Conservation (phyloP, 2,329 filamentous ascomycete species). For the Aspergillus brasiliensis region DNA sequence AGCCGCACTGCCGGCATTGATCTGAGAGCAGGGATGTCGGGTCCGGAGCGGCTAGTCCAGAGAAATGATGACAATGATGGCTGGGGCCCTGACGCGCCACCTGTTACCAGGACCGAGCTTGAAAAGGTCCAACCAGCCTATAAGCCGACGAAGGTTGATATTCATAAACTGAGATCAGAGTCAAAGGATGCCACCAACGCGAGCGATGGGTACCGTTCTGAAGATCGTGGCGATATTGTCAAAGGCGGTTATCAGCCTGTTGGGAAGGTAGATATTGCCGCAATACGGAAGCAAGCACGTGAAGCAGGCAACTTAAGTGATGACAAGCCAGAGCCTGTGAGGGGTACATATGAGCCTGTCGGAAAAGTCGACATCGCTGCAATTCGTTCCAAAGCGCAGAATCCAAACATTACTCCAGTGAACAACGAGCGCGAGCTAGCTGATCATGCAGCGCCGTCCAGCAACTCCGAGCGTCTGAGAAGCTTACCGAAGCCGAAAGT, state of each 20-base stretch:
- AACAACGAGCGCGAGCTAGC: slow-evolving; percentile 43
- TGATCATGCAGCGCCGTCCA: slow-evolving; percentile 67
- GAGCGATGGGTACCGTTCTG: slow-evolving; percentile 49
- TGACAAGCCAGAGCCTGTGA: slow-evolving; percentile 80
- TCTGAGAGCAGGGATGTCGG: slow-evolving; percentile 66
- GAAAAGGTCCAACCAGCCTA: slow-evolving; percentile 93
- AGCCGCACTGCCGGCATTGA: slow-evolving; percentile 59
- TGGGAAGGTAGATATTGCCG: slow-evolving; percentile 96
- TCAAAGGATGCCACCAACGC: slow-evolving; percentile 61
- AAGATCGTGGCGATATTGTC: slow-evolving; percentile 65
- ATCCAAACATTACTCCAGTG: slow-evolving; percentile 46
- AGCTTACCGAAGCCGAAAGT: slow-evolving; percentile 93
- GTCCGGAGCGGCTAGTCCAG: slow-evolving; percentile 52
- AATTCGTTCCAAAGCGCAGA: slow-evolving; percentile 81
- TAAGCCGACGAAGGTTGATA: slow-evolving; percentile 92
- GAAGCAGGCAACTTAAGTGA: slow-evolving; percentile 61
- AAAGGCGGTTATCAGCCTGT: slow-evolving; percentile 88
- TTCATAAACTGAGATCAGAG: slow-evolving; percentile 78
- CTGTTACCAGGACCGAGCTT: slow-evolving; percentile 78
- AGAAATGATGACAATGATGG: slow-evolving; percentile 74
- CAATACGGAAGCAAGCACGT: slow-evolving; percentile 75
- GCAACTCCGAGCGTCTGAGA: slow-evolving; percentile 78
- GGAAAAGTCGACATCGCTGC: slow-evolving; percentile 97
- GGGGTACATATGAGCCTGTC: slow-evolving; percentile 90
- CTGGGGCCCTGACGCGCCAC: slow-evolving; percentile 94